Percentiles rank a stretch among this genome's conserved stretches.
These are phyloP conservation scores for Citrullus amarus DNA, from an alignment of 306 rosid genomes.

Conservation along the genomic window DNA sequence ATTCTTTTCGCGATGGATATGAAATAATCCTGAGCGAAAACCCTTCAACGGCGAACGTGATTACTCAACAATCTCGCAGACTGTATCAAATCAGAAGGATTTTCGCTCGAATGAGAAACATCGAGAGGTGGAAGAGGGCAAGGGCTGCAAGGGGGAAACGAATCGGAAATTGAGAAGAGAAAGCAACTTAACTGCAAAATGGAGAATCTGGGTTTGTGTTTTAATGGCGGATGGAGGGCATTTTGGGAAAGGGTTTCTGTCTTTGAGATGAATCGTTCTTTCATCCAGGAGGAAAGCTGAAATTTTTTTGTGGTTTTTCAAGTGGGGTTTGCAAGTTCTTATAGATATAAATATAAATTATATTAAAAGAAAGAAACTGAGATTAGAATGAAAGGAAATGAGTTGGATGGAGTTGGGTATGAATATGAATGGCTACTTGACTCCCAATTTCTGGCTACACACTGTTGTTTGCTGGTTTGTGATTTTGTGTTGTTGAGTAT, in stretches of 20 bases:
- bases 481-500: not conserved
- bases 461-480: not conserved
- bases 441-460: not conserved
- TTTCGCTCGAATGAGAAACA: constrained; percentile 34
- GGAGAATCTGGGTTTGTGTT: not conserved
- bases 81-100: constrained; percentile 39
- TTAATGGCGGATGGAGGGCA: not conserved
- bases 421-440: not conserved
- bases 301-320: not conserved
- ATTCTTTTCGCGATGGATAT: constrained; percentile 68
- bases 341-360: not conserved
- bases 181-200: not conserved
- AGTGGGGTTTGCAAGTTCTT: not conserved
- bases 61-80: constrained; percentile 57
- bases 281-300: constrained; percentile 47
- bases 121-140: constrained; percentile 38
- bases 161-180: constrained; percentile 33
- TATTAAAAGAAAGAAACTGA: not conserved
- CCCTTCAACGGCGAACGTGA: constrained; percentile 62
- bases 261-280: constrained; percentile 37
- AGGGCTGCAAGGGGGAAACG: constrained; percentile 31
- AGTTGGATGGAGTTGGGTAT: not conserved
- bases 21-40: constrained; percentile 57
- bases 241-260: constrained; percentile 24
- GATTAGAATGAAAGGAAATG: not conserved